Evolutionary conservation across 2,329 filamentous ascomycete species (phyloP).

Genomic region (Trichoderma sp.): DNA sequence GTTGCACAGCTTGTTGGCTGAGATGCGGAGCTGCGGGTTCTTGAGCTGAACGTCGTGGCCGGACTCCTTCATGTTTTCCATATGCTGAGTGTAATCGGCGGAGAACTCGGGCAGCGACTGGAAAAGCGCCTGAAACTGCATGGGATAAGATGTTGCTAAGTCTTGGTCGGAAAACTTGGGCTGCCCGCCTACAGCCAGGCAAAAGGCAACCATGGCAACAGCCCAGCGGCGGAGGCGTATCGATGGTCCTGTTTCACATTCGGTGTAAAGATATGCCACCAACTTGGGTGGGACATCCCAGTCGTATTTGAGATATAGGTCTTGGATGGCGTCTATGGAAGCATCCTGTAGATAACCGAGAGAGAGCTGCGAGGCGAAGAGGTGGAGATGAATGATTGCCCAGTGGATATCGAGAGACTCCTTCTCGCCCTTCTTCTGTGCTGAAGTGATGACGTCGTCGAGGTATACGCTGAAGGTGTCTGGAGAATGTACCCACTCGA

Average conservation of each 20-base stretch:
- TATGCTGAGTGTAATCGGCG: constrained; percentile 53
- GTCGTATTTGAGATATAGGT: constrained; percentile 59
- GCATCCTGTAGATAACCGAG: constrained; percentile 55
- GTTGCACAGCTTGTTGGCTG: constrained; percentile 56
- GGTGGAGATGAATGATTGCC: constrained; percentile 57
- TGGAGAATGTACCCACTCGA: constrained; percentile 53
- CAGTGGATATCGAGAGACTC: constrained; percentile 51
- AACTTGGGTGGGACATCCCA: constrained; percentile 58
- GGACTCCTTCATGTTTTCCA: constrained; percentile 53
- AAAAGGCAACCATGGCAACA: constrained; percentile 62
- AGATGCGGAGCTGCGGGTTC: constrained; percentile 61
- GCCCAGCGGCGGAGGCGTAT: constrained; percentile 60
- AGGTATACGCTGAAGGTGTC: constrained; percentile 46
- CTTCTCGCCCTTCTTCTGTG: constrained; percentile 33
- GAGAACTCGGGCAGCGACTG: constrained; percentile 47
- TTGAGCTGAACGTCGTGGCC: constrained; percentile 56
- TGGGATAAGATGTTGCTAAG: constrained; percentile 32
- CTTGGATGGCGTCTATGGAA: constrained; percentile 60
- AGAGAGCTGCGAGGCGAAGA: constrained; percentile 56
- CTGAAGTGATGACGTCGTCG: constrained; percentile 41
- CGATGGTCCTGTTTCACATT: constrained; percentile 51
- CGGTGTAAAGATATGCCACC: constrained; percentile 54
- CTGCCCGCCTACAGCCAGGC: constrained; percentile 41
- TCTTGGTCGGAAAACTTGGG: constrained; percentile 34
- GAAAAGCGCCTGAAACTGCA: constrained; percentile 47